Base-by-base conservation (phyloP, 2,329 filamentous ascomycete genomes). In the Aspergillus eucalypticola region DNA sequence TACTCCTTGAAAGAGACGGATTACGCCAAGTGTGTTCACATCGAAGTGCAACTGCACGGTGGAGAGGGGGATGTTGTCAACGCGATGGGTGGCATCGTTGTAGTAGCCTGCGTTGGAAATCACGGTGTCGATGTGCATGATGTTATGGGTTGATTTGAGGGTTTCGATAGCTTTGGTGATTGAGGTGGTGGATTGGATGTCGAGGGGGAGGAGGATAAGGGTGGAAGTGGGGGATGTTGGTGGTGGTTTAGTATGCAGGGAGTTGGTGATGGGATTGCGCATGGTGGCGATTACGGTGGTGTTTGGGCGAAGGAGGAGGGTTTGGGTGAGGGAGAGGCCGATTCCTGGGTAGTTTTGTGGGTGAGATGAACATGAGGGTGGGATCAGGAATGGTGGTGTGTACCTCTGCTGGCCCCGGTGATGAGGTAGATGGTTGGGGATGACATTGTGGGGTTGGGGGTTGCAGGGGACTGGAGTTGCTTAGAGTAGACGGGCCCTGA, bases 61-160 rank as follows among this genome's bases (percentile, higher is more conserved):
- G 39, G 8, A 15, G 7, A 55, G 23, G 8, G 53, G 53, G 21
- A 46, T 25, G 53, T 44, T 29, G 25, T 55, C 53, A 11, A 55
- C 7, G 17, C 53, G 39, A 41, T 55, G 29, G 15, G 15, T 27
- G n/a, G 41, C 53, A 11, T 55, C 53, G 39, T 55, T 25, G 39
- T 55, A 55, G 25, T 55, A 27, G 27, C 53, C 53, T 10, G 53
- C 53, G 35, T 55, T 55, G 39, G 53, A 39, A 5, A 55, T 21
- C 1, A 55, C 53, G 25, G 29, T 44, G 53, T 55, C 53, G 10
- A 55, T 42, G 53, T 46, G 53, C 5, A 27, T 19, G 25, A 55
- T 55, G 1, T 23, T 17, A 17, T 46, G 25, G n/a, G n/a, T 19
- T 3, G 25, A 6, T 13, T 44, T 27, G 23, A 54, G 52, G 6